Conservation (phyloP, 345 rosid genomes). For the Euphorbia tirucalli region DNA sequence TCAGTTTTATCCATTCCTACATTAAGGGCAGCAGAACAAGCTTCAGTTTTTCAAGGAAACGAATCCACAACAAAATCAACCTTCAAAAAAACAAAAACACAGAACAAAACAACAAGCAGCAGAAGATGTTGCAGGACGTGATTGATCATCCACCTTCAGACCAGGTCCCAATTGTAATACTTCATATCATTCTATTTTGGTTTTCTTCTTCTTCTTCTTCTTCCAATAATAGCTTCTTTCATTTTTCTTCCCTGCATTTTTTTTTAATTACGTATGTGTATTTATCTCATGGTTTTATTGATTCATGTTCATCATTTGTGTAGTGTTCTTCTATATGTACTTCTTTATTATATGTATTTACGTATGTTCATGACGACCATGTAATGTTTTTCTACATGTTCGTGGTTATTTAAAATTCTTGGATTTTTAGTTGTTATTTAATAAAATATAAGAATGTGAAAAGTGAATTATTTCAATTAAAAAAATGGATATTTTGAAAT, state of each 20-base stretch:
- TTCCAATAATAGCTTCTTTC: not conserved
- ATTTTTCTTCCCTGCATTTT: not conserved
- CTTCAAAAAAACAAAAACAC: not conserved
- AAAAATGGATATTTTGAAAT: too few species aligned
- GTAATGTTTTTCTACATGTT: too few species aligned
- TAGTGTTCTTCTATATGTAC: too few species aligned
- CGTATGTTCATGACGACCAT: too few species aligned
- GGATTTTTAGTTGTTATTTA: too few species aligned
- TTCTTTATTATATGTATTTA: too few species aligned
- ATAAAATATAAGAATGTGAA: too few species aligned
- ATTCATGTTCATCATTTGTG: too few species aligned
- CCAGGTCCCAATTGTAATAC: slow-evolving; percentile 38
- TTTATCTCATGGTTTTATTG: too few species aligned
- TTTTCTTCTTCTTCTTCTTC: not conserved
- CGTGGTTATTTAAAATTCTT: too few species aligned
- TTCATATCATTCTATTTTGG: slow-evolving; percentile 5
- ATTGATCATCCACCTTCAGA: slow-evolving; percentile 36
- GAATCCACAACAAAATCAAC: not conserved
- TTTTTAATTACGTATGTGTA: not conserved
- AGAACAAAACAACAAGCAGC: not conserved
- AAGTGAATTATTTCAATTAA: too few species aligned
- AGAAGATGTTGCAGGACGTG: slow-evolving; percentile 46
- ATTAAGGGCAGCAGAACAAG: not conserved
- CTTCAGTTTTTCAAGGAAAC: not conserved
- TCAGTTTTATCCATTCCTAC: slow-evolving; percentile 2